These are phyloP conservation scores for Stagonosporopsis vannaccii DNA, from an alignment of 2,329 filamentous ascomycete species.

Conservation along the genomic window DNA sequence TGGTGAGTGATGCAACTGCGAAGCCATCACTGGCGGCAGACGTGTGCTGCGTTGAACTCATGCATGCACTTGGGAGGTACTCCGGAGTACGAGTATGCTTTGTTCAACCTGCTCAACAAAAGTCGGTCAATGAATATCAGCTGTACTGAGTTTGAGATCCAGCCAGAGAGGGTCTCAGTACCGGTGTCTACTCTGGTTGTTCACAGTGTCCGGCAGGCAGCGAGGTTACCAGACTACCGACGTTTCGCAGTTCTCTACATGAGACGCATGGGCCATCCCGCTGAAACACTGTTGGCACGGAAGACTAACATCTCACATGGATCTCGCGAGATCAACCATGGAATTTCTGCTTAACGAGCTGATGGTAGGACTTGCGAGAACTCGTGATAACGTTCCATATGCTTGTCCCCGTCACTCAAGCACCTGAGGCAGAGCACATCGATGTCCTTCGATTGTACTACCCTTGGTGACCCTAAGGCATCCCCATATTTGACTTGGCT, in stretches of 20 bases:
- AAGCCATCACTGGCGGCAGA: conserved; percentile 6
- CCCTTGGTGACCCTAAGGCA: conserved; percentile 9
- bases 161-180: neutral
- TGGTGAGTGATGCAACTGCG: conserved; percentile 13
- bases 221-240: neutral
- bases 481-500: conserved; percentile 10
- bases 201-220: neutral
- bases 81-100: conserved; percentile 6
- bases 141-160: neutral
- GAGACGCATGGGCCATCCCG: conserved; percentile 11
- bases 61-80: conserved; percentile 9
- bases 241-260: conserved; percentile 14
- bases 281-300: conserved; percentile 7
- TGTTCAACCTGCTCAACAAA: conserved; percentile 10
- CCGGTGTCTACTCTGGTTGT: neutral
- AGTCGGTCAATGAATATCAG: neutral
- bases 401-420: neutral
- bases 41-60: conserved; percentile 5
- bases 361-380: conserved; percentile 8
- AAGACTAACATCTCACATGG: conserved; percentile 6
- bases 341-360: conserved; percentile 1
- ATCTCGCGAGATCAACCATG: conserved; percentile 1
- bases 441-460: neutral
- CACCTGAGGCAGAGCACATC: neutral
- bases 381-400: neutral